Base-by-base conservation (phyloP, 352 stramenopile genomes). In the Stramenopiles sp. region DNA sequence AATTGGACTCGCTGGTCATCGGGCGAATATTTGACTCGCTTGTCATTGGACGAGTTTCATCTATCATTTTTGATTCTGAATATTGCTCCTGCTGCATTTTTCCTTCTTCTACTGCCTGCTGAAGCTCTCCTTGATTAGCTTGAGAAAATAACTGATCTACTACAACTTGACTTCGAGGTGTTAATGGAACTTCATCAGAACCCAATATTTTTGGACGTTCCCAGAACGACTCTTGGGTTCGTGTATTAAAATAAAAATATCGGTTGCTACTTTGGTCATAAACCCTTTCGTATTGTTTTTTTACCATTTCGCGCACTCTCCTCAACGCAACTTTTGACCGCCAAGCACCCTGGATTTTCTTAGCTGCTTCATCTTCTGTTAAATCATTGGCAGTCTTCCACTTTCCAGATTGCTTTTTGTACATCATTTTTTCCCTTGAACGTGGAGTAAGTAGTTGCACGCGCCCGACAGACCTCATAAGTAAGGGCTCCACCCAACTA, bases 321-420 rank as follows among this genome's bases (percentile, higher is more conserved):
- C 92, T 92, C 32, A 89, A 87, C 0, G 89, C 88, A 78, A 87
- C 86, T 14, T 88, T 88, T 7, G 92, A 85, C 33, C 85, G 86
- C 88, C 88, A 93, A 87, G 91, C 91, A n/a, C 84, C 84, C 80
- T 93, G 89, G 76, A 92, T 92, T 76, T 88, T 91, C 27, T 82
- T 7, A 0, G 90, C 81, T 0, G 89, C 89, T 75, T 92, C 87
- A 55, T 89, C 86, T 39, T 82, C 84, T 27, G 86, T 90, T 44
- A 92, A 80, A 33, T 82, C 80, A 7, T 80, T 80, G 7, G 80
- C 80, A 14, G 71, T 78, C 14, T 78, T 78, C 71, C 71, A 78
- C 14, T 78, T 78, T 4, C 71, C 71, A 14, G 30, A 14, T 78
- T 78, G 71, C 14, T 78, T 78, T 78, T 78, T 78, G 22, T 78